Evolutionary conservation across 2,329 filamentous ascomycete genomes (phyloP), one percentile per base, ranked within the genome.

Genomic region (Verticillium dahliae): DNA sequence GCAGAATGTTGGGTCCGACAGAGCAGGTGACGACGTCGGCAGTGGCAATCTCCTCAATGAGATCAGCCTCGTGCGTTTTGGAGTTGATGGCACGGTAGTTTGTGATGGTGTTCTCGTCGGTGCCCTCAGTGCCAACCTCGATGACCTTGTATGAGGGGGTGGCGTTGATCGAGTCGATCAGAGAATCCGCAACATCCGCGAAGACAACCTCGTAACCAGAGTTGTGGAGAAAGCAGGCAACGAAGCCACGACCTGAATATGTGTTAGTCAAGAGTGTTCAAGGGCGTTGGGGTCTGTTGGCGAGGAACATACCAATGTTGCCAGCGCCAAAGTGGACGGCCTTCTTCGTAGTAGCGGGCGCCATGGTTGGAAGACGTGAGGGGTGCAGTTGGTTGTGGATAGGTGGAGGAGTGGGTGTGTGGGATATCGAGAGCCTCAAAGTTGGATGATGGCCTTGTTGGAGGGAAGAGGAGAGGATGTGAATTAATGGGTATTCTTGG

Each of bases 61-160:
- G 86, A 61, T 94, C 88, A 60, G 83, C 82, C 79, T 96, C 90
- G 73, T 97, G 82, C 66, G 89, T 87, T 79, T 90, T 92, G 69
- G 92, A 96, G 86, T 98, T 97, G 84, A 98, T 90, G 76, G 95
- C 95, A 60, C 92, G 91, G 83, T 97, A 98, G 81, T 97, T 95
- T 76, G 90, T 90, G 78, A 99, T 96, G 69, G 81, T 89, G 77
- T 90, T 92, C 70, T 87, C 87, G 61, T 83, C 85, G 70, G 92
- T 92, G 69, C 91, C 92, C 63, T 96, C 90, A 58, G 87, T 83
- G 67, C 92, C 92, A 69, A 97, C 92, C 79, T 97, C 93, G 63
- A 94, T 96, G 73, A 99, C 94, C 66, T 89, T 88, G 84, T 98
- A 99, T 14, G 86, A 90, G 61, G 87, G 82, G 57, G 85, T 84